Percentiles rank a stretch among this genome's conserved stretches.
phyloP scores from a whole-genome alignment of 805 yeast genomes.

The Kregervanrija delftensis region DNA sequence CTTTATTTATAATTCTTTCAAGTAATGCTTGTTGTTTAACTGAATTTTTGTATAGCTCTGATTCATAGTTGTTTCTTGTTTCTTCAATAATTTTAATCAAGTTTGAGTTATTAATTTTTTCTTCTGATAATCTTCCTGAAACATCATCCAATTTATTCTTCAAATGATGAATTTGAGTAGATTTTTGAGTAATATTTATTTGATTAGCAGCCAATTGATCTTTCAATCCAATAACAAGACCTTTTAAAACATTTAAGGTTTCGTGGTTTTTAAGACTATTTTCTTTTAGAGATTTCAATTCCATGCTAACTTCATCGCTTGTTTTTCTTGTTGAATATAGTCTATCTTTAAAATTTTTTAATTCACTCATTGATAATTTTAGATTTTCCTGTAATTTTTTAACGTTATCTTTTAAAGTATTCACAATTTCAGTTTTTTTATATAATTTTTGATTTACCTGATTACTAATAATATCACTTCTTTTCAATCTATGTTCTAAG shows the following conservation, averaged over 20 bases:
- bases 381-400: conserved; percentile 5
- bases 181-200: conserved; percentile 6
- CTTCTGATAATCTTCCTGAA: conserved; percentile 41
- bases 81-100: conserved; percentile 19
- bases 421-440: conserved; percentile 4
- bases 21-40: not conserved
- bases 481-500: conserved; percentile 7
- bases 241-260: conserved; percentile 8
- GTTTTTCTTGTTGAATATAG: not conserved
- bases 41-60: conserved; percentile 7
- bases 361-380: conserved; percentile 1
- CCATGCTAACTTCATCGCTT: conserved; percentile 4
- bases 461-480: conserved; percentile 4
- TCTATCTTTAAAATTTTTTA: conserved; percentile 5
- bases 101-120: conserved; percentile 31
- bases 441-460: conserved; percentile 6
- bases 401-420: conserved; percentile 7
- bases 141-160: conserved; percentile 34
- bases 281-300: conserved; percentile 8
- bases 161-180: conserved; percentile 25
- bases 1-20: not conserved
- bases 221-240: conserved; percentile 13
- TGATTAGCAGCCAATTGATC: conserved; percentile 8
- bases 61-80: conserved; percentile 7
- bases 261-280: conserved; percentile 4